Conservation (phyloP, 805 yeast genomes). For the Candida montana region DNA sequence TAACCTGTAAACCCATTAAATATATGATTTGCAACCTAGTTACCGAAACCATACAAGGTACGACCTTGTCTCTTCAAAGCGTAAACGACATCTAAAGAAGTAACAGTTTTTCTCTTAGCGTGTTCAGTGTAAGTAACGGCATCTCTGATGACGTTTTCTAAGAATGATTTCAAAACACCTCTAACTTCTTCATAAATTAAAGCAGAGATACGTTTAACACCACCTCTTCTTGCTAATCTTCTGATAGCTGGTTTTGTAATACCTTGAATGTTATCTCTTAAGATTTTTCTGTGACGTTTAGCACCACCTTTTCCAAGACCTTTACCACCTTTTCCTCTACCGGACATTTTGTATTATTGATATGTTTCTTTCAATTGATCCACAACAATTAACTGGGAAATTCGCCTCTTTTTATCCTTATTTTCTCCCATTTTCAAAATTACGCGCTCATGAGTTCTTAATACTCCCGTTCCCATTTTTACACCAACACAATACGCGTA, state of each 20-base stretch:
- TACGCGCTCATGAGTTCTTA: neutral
- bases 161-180: slow-evolving; percentile 91
- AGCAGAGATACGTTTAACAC: slow-evolving; percentile 99
- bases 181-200: slow-evolving; percentile 98
- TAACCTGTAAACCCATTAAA: slow-evolving; percentile 3
- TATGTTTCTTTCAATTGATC: neutral
- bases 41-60: slow-evolving; percentile 99
- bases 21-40: slow-evolving; percentile 45
- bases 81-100: slow-evolving; percentile 97
- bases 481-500: neutral
- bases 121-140: slow-evolving; percentile 99
- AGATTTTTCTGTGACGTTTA: slow-evolving; percentile 99
- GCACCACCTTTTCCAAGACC: slow-evolving; percentile 99
- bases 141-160: slow-evolving; percentile 96
- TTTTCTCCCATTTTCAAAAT: too few species aligned
- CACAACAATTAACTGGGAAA: too few species aligned
- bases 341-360: slow-evolving; percentile 59
- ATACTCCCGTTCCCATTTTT: too few species aligned
- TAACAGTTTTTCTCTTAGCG: slow-evolving; percentile 99
- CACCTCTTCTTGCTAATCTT: slow-evolving; percentile 99
- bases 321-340: slow-evolving; percentile 99
- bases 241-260: slow-evolving; percentile 99
- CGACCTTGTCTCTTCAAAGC: slow-evolving; percentile 99
- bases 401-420: neutral
- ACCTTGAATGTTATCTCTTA: slow-evolving; percentile 99